These are phyloP conservation scores for Pyricularia pennisetigena DNA, from an alignment of 2,329 filamentous ascomycete genomes.

Conservation along the genomic window DNA sequence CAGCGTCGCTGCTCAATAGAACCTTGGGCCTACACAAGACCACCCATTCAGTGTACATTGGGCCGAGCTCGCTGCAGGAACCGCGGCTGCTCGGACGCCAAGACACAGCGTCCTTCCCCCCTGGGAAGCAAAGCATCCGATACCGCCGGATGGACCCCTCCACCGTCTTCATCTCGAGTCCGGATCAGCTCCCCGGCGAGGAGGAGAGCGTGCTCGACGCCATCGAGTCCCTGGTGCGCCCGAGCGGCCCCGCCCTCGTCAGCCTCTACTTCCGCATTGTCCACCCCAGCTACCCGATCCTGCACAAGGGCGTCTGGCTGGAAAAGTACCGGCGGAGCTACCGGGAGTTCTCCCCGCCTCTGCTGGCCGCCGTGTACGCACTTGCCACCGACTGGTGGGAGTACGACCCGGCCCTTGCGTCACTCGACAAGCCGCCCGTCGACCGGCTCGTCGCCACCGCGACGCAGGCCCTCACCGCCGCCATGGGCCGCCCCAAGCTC, in stretches of 20 bases:
- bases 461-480: constrained; percentile 53
- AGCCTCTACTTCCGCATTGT: constrained; percentile 75
- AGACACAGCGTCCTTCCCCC: neutral
- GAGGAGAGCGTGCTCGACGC: constrained; percentile 6
- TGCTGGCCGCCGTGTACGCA: constrained; percentile 75
- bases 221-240: constrained; percentile 47
- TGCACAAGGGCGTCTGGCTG: constrained; percentile 71
- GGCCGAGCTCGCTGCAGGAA: constrained; percentile 31
- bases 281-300: constrained; percentile 72
- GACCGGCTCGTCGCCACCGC: constrained; percentile 60
- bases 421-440: constrained; percentile 53
- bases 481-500: constrained; percentile 73
- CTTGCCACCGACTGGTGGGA: constrained; percentile 86
- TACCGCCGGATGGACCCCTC: constrained; percentile 15
- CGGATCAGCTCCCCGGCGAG: constrained; percentile 13
- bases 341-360: constrained; percentile 63
- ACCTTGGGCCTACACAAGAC: constrained; percentile 46
- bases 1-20: constrained; percentile 23
- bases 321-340: constrained; percentile 68
- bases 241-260: constrained; percentile 67
- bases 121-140: constrained; percentile 5
- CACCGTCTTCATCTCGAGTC: constrained; percentile 14
- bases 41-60: constrained; percentile 51
- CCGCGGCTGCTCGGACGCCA: constrained; percentile 13
- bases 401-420: constrained; percentile 55